Conservation (phyloP, 2,329 filamentous ascomycete species). For the Rhytidhysteron rufulum region DNA sequence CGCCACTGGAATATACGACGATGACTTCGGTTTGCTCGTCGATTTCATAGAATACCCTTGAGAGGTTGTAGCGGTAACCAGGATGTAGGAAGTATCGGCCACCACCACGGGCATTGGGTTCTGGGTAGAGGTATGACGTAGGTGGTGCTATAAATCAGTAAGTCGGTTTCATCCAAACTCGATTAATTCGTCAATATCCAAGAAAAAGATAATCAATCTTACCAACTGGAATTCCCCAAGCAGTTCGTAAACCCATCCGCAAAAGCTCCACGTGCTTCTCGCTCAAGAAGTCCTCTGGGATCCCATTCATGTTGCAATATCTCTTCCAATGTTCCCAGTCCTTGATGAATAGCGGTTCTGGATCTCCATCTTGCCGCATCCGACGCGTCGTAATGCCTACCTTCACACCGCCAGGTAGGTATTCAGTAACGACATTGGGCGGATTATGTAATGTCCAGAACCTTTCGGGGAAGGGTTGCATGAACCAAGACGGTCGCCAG, state of each 20-base stretch:
- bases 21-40: constrained; percentile 10
- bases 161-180: neutral
- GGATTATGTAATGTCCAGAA: constrained; percentile 28
- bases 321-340: constrained; percentile 18
- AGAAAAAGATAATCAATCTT: neutral
- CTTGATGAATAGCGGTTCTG: constrained; percentile 16
- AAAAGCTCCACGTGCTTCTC: constrained; percentile 18
- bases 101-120: constrained; percentile 12
- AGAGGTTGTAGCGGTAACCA: constrained; percentile 11
- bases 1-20: constrained; percentile 16
- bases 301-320: constrained; percentile 18
- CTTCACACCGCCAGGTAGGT: constrained; percentile 9
- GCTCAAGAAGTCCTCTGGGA: constrained; percentile 21
- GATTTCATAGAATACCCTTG: constrained; percentile 11
- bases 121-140: constrained; percentile 20
- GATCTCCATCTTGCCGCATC: constrained; percentile 14
- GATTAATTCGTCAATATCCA: neutral
- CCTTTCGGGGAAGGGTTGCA: neutral
- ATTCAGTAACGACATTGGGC: constrained; percentile 24
- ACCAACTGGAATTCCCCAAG: neutral
- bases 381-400: constrained; percentile 17
- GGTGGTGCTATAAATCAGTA: constrained; percentile 13
- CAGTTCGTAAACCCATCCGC: constrained; percentile 9
- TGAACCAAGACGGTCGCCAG: constrained; percentile 28
- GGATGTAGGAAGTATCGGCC: constrained; percentile 16